Evolutionary conservation across 2,329 filamentous ascomycete genomes (phyloP).

Genomic region (Penicillium glabrum): DNA sequence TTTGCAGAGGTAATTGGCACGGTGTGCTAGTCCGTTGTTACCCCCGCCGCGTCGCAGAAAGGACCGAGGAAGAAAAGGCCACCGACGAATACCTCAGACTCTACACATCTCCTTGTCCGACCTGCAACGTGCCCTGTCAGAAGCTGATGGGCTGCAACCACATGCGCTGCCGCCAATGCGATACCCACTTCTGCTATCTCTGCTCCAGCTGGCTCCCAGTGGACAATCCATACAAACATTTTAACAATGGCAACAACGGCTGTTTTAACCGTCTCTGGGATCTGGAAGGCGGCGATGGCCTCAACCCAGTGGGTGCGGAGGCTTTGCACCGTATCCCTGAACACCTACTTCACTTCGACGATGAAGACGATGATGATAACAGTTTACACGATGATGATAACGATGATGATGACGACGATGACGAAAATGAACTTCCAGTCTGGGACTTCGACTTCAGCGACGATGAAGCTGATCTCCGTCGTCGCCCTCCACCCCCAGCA

Average conservation of each 20-base stretch:
- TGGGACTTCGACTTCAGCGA: slow-evolving; percentile 22
- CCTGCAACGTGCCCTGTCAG: slow-evolving; percentile 78
- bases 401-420: slow-evolving; percentile 26
- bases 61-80: slow-evolving; percentile 81
- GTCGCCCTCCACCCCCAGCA: slow-evolving; percentile 39
- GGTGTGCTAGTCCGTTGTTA: slow-evolving; percentile 77
- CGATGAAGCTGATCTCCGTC: slow-evolving; percentile 28
- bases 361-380: slow-evolving; percentile 21
- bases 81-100: slow-evolving; percentile 78
- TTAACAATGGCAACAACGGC: slow-evolving; percentile 67
- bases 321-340: slow-evolving; percentile 41
- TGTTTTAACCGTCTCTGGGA: slow-evolving; percentile 93
- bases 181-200: slow-evolving; percentile 92
- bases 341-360: slow-evolving; percentile 39
- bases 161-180: slow-evolving; percentile 89
- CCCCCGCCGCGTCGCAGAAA: slow-evolving; percentile 63
- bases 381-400: slow-evolving; percentile 24
- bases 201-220: slow-evolving; percentile 84
- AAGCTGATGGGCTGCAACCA: slow-evolving; percentile 96
- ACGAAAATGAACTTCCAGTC: slow-evolving; percentile 18
- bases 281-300: slow-evolving; percentile 72
- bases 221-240: slow-evolving; percentile 82
- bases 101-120: slow-evolving; percentile 86
- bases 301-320: slow-evolving; percentile 43
- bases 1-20: slow-evolving; percentile 84